Evolutionary conservation across 1,284 basidiomycete genomes (phyloP).

Genomic region (Filobasidium uniguttulatum): DNA sequence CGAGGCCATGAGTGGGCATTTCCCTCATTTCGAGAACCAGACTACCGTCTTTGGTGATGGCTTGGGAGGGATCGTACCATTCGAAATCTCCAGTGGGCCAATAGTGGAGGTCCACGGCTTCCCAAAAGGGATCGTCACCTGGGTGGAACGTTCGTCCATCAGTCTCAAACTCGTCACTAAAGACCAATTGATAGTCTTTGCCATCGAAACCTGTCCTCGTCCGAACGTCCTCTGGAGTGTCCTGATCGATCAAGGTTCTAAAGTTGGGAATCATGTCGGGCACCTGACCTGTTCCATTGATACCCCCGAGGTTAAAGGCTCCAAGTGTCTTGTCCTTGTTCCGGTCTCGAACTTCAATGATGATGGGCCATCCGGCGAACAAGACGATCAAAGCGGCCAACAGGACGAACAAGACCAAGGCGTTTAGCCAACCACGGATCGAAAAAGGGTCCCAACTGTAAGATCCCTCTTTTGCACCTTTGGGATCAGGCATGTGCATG

Average conservation of each 20-base stretch:
- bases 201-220: conserved; percentile 33
- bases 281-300: conserved; percentile 47
- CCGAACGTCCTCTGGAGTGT: conserved; percentile 46
- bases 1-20: conserved; percentile 54
- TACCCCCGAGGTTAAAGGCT: conserved; percentile 43
- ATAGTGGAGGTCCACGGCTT: conserved; percentile 41
- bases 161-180: conserved; percentile 42
- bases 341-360: conserved; percentile 27
- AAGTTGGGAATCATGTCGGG: conserved; percentile 48
- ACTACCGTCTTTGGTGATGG: conserved; percentile 66
- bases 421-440: conserved; percentile 53
- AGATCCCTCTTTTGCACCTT: conserved; percentile 19
- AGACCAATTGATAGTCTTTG: conserved; percentile 38
- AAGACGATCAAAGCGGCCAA: conserved; percentile 49
- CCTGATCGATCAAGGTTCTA: conserved; percentile 57
- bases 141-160: conserved; percentile 46
- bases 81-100: conserved; percentile 39
- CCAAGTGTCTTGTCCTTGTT: conserved; percentile 28
- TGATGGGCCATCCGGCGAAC: conserved; percentile 45
- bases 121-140: conserved; percentile 42
- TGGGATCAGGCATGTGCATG: conserved; percentile 43
- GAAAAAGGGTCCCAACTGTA: conserved; percentile 23
- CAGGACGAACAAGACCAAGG: conserved; percentile 59
- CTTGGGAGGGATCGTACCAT: conserved; percentile 56
- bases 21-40: conserved; percentile 63